Percentiles rank a stretch among this genome's conserved stretches.
Evolutionary conservation across 2,329 filamentous ascomycete genomes (phyloP).

Genomic region (Fusarium drepaniforme): DNA sequence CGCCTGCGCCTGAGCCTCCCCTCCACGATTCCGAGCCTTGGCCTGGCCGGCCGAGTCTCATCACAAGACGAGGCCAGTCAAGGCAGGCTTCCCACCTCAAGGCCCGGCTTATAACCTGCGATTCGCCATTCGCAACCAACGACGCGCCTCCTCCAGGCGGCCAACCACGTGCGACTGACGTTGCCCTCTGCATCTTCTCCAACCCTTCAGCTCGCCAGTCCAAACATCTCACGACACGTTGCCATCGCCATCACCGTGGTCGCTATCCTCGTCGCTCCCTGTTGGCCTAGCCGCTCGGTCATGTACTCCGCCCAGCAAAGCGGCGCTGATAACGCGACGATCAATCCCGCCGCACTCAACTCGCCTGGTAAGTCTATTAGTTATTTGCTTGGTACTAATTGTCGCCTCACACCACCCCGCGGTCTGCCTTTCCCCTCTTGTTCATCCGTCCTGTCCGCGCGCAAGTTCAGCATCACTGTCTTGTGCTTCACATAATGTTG

Average conservation of each 20-base stretch:
- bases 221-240: constrained; percentile 74
- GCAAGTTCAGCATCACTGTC: constrained; percentile 10
- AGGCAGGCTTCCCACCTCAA: constrained; percentile 35
- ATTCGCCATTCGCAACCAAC: constrained; percentile 40
- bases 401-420: constrained; percentile 30
- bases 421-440: constrained; percentile 20
- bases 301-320: constrained; percentile 66
- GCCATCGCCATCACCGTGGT: constrained; percentile 57
- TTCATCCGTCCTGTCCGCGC: background rate
- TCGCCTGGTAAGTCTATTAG: constrained; percentile 73
- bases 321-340: constrained; percentile 87
- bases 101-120: constrained; percentile 41
- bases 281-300: constrained; percentile 45
- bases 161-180: constrained; percentile 65
- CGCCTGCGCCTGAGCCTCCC: constrained; percentile 20
- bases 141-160: constrained; percentile 50
- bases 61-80: constrained; percentile 26
- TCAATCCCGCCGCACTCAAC: constrained; percentile 90
- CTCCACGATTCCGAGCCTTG: constrained; percentile 30
- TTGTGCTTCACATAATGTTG: constrained; percentile 26
- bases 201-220: constrained; percentile 55
- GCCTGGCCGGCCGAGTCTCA: constrained; percentile 36
- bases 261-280: constrained; percentile 37
- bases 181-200: constrained; percentile 55
- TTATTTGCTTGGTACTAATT: constrained; percentile 19